phyloP scores from a whole-genome alignment of 768 basidiomycete genomes.

The Lactifluus pinguis region DNA sequence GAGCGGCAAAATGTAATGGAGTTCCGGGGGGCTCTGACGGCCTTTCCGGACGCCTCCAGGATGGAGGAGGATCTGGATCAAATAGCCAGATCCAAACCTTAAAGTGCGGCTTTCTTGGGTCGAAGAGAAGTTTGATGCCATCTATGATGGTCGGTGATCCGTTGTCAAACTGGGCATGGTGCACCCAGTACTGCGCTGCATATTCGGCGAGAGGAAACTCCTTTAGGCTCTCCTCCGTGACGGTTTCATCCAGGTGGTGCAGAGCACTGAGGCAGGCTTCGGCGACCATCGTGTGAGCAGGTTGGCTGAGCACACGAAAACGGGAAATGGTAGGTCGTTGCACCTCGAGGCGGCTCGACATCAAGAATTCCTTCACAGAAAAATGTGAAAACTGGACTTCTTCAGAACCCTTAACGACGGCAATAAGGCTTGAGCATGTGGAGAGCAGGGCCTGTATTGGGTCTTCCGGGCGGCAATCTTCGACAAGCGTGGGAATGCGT shows the following conservation, averaged over 20 bases:
- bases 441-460: neutral
- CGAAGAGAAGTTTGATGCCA: neutral
- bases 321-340: neutral
- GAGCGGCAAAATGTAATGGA: neutral
- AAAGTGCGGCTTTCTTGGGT: neutral
- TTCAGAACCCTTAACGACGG: neutral
- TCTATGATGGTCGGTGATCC: neutral
- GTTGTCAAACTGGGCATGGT: neutral
- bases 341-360: neutral
- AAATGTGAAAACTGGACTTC: neutral
- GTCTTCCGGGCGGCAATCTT: neutral
- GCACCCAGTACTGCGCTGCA: neutral
- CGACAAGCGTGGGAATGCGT: neutral
- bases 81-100: neutral
- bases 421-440: neutral
- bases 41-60: neutral
- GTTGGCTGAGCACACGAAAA: neutral
- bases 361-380: neutral
- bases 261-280: neutral
- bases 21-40: neutral
- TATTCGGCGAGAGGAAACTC: neutral
- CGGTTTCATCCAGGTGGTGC: neutral
- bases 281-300: neutral
- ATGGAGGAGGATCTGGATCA: neutral
- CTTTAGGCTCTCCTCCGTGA: neutral